Conservation (phyloP, 2,329 filamentous ascomycete genomes). For the Sclerotinia borealis region DNA sequence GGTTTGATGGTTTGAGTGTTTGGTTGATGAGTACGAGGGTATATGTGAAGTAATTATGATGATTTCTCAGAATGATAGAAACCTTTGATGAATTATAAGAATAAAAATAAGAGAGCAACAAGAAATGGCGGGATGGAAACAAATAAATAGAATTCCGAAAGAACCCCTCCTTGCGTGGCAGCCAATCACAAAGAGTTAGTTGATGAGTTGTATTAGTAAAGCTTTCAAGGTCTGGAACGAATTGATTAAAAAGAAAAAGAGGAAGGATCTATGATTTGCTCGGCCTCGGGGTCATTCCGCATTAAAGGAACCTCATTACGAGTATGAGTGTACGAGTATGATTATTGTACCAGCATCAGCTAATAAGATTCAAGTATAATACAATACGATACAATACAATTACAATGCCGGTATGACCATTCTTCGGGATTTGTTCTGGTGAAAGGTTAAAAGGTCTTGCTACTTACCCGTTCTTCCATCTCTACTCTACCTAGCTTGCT, state of each 20-base stretch:
- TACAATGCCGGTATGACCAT: no score
- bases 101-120: not conserved
- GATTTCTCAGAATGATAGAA: not conserved
- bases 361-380: no score
- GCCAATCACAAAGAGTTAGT: constrained; percentile 9
- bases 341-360: no score
- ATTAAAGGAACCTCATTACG: not conserved
- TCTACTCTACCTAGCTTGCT: not conserved
- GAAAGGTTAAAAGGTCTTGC: not conserved
- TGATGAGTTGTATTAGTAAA: constrained; percentile 14
- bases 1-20: not conserved
- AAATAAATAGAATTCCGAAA: constrained; percentile 8
- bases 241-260: not conserved
- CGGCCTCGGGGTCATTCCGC: not conserved
- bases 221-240: constrained; percentile 8
- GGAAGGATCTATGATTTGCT: not conserved
- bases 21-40: not conserved
- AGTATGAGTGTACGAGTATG: no score
- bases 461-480: not conserved
- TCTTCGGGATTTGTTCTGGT: not conserved
- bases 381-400: no score
- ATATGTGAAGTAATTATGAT: not conserved
- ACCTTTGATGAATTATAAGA: not conserved
- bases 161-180: not conserved
- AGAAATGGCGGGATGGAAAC: not conserved